Evolutionary conservation across 106 monocot species (phyloP), one percentile per base, ranked within the genome.

Genomic region (Dendrobium nobile): DNA sequence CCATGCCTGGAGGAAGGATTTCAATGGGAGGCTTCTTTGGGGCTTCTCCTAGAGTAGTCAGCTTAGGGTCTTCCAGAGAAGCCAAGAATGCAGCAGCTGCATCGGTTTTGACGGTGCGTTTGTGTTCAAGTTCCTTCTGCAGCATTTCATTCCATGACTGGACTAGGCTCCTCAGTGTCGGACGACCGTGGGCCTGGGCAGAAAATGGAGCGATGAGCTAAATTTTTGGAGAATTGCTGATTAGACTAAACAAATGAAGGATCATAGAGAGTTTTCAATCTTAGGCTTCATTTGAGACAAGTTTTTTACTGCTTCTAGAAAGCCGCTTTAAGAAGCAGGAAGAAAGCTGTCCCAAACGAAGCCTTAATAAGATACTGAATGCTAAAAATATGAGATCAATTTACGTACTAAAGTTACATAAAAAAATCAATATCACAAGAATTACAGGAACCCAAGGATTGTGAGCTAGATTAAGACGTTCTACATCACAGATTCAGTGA

Each of bases 1-100:
- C 65, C 98, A 98, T 98, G 51, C 98, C 98, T 11, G 98, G 98
- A 59, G 98, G 98, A 40, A 98, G 88, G 41, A 98, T 95, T 83
- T 98, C 98, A 24, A 98, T 95, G 2, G 98, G 98, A 56, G 98
- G 88, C 77, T 98, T 98, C 86, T 93, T 98, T 48, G 76, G 89
- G 0, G 98, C 91, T 81, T 95, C 98, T 24, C 86, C 92, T 33
- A 98, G 76, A 72, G 86, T 88, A 40, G 92, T 95, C 24, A 98
- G 89, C 77, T 92, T 98, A 6, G 98, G 92, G 56, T 98, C 98
- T 83, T 98, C 98, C 24, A 95, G 82, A n/a, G 95, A 95, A 28
- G 92, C 92, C 78, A 95, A 85, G 75, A 95, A 92, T 45, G 95
- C 95, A 4, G 92, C 72, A 10, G 95, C 89, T 24, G 95, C 95